Evolutionary conservation across 2,329 filamentous ascomycete species (phyloP).

Genomic region (Aspergillus sp.): DNA sequence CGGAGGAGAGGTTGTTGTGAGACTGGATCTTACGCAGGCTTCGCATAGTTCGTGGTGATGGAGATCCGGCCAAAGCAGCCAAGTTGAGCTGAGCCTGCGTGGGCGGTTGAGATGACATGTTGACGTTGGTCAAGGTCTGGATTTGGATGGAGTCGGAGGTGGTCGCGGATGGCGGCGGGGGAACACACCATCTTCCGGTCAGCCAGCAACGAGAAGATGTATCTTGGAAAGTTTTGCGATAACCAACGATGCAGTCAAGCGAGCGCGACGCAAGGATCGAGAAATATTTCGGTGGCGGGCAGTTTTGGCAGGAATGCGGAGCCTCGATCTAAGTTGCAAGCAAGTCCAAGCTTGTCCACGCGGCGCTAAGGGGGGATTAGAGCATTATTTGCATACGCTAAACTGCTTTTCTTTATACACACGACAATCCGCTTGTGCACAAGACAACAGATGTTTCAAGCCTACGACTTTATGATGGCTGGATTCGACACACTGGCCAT

Average conservation of each 20-base stretch:
- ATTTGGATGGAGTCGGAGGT: not conserved
- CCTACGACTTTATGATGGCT: no score
- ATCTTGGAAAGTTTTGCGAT: slow-evolving; percentile 1
- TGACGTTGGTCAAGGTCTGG: not conserved
- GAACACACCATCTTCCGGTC: slow-evolving; percentile 25
- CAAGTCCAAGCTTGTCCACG: slow-evolving; percentile 5
- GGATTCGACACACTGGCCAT: no score
- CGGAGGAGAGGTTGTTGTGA: slow-evolving; percentile 64
- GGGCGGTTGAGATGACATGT: slow-evolving; percentile 21
- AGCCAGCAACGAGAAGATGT: slow-evolving; percentile 12
- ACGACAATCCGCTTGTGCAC: not conserved
- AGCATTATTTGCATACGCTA: not conserved
- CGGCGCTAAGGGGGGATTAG: slow-evolving; percentile 10
- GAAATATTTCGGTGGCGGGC: slow-evolving; percentile 16
- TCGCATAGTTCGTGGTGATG: slow-evolving; percentile 58
- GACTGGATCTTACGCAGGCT: slow-evolving; percentile 73
- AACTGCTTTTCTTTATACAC: not conserved
- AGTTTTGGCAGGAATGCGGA: slow-evolving; percentile 24
- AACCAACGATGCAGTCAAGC: not conserved
- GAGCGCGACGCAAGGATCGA: not conserved
- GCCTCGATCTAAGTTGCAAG: slow-evolving; percentile 6
- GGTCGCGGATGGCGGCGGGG: slow-evolving; percentile 3
- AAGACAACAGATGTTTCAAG: not conserved
- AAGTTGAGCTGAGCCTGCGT: slow-evolving; percentile 26
- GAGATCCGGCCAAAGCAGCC: slow-evolving; percentile 28